Evolutionary conservation across 2,329 filamentous ascomycete species (phyloP).

Genomic region (Amauroascus verrucosus): DNA sequence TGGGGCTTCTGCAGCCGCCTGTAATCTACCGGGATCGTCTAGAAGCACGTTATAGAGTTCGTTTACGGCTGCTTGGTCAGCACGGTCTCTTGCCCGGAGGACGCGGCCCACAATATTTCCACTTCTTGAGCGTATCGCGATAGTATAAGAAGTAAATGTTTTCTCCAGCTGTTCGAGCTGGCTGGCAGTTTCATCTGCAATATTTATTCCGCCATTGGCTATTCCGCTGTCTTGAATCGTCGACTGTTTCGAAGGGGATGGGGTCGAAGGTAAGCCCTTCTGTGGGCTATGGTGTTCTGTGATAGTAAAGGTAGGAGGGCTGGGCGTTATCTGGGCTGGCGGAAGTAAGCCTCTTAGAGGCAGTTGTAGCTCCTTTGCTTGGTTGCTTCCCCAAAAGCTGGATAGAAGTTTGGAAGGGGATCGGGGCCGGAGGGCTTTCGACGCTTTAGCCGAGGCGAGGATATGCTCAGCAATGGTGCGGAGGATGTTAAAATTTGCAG

Average conservation of each 20-base stretch:
- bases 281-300: constrained; percentile 22
- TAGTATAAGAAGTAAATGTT: constrained; percentile 71
- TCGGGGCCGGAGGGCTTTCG: constrained; percentile 59
- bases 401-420: constrained; percentile 88
- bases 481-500: constrained; percentile 67
- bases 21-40: constrained; percentile 69
- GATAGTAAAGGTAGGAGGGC: constrained; percentile 37
- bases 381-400: constrained; percentile 59
- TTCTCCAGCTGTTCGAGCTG: constrained; percentile 68
- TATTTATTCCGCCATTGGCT: constrained; percentile 33
- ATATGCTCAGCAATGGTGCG: constrained; percentile 56
- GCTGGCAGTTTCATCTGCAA: constrained; percentile 47
- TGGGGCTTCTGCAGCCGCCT: constrained; percentile 61
- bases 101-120: constrained; percentile 74
- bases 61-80: constrained; percentile 72
- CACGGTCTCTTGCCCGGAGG: constrained; percentile 57
- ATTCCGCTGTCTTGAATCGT: constrained; percentile 46
- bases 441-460: constrained; percentile 50
- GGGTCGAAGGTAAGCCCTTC: constrained; percentile 9
- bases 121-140: constrained; percentile 72
- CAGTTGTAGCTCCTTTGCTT: constrained; percentile 27
- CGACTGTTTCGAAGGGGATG: constrained; percentile 22
- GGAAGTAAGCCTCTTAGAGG: constrained; percentile 28
- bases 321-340: constrained; percentile 31
- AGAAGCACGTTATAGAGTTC: constrained; percentile 82